These are phyloP conservation scores for Metschnikowia lunata DNA, from an alignment of 805 yeast species.

Conservation along the genomic window DNA sequence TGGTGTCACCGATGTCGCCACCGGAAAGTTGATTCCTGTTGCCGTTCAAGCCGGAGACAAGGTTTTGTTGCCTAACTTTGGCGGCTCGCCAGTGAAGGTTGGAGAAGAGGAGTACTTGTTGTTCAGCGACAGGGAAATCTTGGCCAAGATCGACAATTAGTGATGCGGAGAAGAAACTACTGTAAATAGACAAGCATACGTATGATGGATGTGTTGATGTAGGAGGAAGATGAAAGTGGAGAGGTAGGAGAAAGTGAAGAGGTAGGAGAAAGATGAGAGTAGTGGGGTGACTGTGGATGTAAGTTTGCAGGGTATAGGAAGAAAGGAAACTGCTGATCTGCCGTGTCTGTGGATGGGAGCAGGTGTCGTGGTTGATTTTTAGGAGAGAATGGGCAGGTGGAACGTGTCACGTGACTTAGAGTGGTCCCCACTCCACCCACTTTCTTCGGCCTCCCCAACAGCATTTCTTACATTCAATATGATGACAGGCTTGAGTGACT, in stretches of 20 bases:
- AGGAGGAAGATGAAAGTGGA: background rate
- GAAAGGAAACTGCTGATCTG: too few relatives aligned
- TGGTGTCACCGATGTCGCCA: slow-evolving; percentile 67
- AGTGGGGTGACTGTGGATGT: background rate
- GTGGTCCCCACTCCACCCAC: too few relatives aligned
- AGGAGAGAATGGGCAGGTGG: too few relatives aligned
- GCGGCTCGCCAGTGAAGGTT: slow-evolving; percentile 85
- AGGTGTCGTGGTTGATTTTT: too few relatives aligned
- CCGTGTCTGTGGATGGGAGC: too few relatives aligned
- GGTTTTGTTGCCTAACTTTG: slow-evolving; percentile 90
- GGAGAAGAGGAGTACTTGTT: slow-evolving; percentile 78
- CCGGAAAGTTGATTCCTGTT: slow-evolving; percentile 68
- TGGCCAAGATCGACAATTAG: slow-evolving; percentile 76
- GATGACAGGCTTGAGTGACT: too few relatives aligned
- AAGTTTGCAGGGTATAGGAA: too few relatives aligned
- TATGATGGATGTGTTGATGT: too few relatives aligned
- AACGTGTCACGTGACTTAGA: too few relatives aligned
- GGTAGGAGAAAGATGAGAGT: background rate
- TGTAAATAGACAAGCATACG: slow-evolving; percentile 5
- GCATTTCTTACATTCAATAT: too few relatives aligned
- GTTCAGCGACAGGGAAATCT: slow-evolving; percentile 90
- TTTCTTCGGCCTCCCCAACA: too few relatives aligned
- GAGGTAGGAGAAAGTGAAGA: background rate
- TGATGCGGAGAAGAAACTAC: background rate
- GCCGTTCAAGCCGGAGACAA: slow-evolving; percentile 86